phyloP scores from a whole-genome alignment of 768 basidiomycete species.

The Heimioporus sp. region DNA sequence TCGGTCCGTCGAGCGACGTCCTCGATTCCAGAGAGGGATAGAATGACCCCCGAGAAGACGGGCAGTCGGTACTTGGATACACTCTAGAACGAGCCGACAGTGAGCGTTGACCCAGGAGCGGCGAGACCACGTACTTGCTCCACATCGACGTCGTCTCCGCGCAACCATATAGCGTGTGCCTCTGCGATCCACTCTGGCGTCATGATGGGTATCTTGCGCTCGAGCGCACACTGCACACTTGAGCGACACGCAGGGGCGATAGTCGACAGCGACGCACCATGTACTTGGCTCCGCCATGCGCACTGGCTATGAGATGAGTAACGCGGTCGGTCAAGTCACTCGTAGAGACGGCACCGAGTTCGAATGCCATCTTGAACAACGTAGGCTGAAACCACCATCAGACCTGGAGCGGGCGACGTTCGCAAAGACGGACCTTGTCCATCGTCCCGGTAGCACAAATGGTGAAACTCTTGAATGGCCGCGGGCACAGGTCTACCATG shows the following conservation, averaged over 20 bases:
- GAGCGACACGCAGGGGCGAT: background rate
- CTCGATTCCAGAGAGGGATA: slow-evolving; percentile 77
- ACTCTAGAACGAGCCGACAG: slow-evolving; percentile 41
- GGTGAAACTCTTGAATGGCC: slow-evolving; percentile 63
- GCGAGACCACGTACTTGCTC: slow-evolving; percentile 44
- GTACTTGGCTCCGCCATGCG: slow-evolving; percentile 86
- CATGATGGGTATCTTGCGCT: slow-evolving; percentile 78
- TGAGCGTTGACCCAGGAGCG: background rate
- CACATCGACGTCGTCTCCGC: slow-evolving; percentile 76
- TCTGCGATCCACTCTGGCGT: slow-evolving; percentile 74
- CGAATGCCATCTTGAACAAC: slow-evolving; percentile 71
- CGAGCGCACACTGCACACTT: slow-evolving; percentile 68
- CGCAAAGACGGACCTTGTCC: slow-evolving; percentile 61
- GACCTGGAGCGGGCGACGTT: slow-evolving; percentile 1
- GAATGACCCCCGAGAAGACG: slow-evolving; percentile 64
- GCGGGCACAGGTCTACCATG: slow-evolving; percentile 50
- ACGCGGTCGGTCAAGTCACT: slow-evolving; percentile 79
- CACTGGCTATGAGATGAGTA: slow-evolving; percentile 84
- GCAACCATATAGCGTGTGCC: slow-evolving; percentile 69
- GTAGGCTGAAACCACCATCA: slow-evolving; percentile 44
- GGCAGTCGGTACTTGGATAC: slow-evolving; percentile 61
- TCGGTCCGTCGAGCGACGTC: slow-evolving; percentile 57
- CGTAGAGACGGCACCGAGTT: slow-evolving; percentile 73
- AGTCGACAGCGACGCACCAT: slow-evolving; percentile 42
- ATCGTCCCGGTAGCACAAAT: slow-evolving; percentile 75